These are phyloP conservation scores for Marasmius sp. DNA, from an alignment of 1,284 basidiomycete genomes.

Conservation along the genomic window DNA sequence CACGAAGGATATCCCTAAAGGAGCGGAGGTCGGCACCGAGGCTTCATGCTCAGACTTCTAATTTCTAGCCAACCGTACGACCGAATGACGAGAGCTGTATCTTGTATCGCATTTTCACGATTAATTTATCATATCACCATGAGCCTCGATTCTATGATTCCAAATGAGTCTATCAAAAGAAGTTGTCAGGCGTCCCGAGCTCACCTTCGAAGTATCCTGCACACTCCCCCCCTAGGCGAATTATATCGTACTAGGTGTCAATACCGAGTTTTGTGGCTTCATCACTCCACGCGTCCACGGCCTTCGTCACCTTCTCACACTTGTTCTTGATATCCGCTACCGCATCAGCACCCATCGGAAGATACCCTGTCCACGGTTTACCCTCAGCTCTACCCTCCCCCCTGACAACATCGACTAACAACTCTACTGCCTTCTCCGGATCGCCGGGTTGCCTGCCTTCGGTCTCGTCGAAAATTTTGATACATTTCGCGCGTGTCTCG, in stretches of 20 bases:
- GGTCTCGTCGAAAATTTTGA: conserved; percentile 22
- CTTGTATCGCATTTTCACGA: no score
- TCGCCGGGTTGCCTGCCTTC: conserved; percentile 45
- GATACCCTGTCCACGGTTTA: conserved; percentile 45
- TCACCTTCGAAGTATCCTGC: no score
- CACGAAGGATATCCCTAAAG: no score
- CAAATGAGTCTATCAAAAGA: no score
- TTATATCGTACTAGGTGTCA: conserved; percentile 16
- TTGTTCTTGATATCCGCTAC: conserved; percentile 43
- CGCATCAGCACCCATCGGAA: conserved; percentile 50
- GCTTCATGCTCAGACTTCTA: no score
- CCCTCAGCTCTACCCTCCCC: conserved; percentile 46
- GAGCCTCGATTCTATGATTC: no score
- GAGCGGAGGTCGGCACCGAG: no score
- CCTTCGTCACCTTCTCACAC: conserved; percentile 33
- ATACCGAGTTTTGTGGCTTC: conserved; percentile 37
- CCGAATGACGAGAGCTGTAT: no score
- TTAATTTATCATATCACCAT: no score
- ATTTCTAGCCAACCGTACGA: no score
- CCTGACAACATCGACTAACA: conserved; percentile 52
- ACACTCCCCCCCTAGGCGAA: no score
- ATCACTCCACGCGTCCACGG: conserved; percentile 47
- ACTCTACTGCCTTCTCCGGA: conserved; percentile 51
- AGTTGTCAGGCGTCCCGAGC: no score
- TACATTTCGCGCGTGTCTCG: conserved; percentile 30